Evolutionary conservation across 345 rosid genomes (phyloP).

Genomic region (Bruguiera sexangula): DNA sequence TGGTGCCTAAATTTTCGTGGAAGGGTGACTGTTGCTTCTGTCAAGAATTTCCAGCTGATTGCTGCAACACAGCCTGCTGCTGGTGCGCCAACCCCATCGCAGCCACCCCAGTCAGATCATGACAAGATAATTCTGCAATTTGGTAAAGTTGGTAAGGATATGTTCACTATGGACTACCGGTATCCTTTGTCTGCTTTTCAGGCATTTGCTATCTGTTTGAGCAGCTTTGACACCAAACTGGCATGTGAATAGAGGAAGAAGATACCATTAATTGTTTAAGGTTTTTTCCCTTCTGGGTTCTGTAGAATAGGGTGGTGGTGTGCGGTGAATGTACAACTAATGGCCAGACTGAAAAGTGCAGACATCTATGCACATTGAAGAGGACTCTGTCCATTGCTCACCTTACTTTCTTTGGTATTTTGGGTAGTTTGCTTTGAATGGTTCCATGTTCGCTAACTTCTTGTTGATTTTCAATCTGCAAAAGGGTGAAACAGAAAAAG

Average conservation of each 20-base stretch:
- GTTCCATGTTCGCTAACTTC: no score
- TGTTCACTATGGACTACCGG: slow-evolving; percentile 21
- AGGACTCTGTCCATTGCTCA: background rate
- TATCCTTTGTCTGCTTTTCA: slow-evolving; percentile 23
- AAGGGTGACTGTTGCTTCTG: slow-evolving; percentile 18
- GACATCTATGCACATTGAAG: background rate
- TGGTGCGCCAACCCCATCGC: slow-evolving; percentile 15
- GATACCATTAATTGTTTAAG: background rate
- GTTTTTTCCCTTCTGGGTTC: background rate
- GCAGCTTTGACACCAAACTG: slow-evolving; percentile 25
- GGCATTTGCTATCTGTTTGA: slow-evolving; percentile 19
- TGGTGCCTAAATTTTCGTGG: slow-evolving; percentile 25
- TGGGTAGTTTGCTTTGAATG: background rate
- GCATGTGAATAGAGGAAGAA: slow-evolving; percentile 23
- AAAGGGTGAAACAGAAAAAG: no score
- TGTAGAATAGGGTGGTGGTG: background rate
- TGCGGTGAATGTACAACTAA: background rate
- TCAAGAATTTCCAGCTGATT: slow-evolving; percentile 22
- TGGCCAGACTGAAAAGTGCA: background rate
- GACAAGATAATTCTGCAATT: slow-evolving; percentile 22
- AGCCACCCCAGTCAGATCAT: slow-evolving; percentile 19
- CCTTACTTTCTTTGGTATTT: background rate
- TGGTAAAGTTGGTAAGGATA: slow-evolving; percentile 18
- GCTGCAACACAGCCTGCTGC: slow-evolving; percentile 22
- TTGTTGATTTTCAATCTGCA: no score